Percentiles rank a stretch among this genome's conserved stretches.
Evolutionary conservation across 2,329 filamentous ascomycete genomes (phyloP).

Genomic region (Aspergillus luchuensis): DNA sequence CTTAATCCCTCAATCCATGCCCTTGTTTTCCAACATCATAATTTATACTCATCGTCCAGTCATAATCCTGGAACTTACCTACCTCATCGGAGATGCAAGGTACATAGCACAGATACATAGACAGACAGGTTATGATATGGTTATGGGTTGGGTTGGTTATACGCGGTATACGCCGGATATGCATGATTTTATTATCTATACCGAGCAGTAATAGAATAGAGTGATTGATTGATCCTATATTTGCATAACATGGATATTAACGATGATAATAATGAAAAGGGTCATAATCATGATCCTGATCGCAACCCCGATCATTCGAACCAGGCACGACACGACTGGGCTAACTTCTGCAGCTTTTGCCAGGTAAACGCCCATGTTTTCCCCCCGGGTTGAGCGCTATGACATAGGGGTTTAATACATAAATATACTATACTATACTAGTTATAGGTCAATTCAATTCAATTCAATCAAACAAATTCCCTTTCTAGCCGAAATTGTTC

Average conservation of each 20-base stretch:
- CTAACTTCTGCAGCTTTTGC: neutral
- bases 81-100: conserved; percentile 3
- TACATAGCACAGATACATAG: neutral
- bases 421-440: too few relatives aligned
- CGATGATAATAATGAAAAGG: neutral
- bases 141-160: neutral
- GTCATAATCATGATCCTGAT: neutral
- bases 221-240: too few relatives aligned
- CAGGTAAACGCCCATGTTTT: neutral
- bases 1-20: neutral
- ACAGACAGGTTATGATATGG: neutral
- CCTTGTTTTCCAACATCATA: too few relatives aligned
- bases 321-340: neutral
- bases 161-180: neutral
- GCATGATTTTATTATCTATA: neutral
- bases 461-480: too few relatives aligned
- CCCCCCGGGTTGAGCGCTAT: too few relatives aligned
- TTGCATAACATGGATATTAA: too few relatives aligned
- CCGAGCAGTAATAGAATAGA: neutral
- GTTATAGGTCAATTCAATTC: too few relatives aligned
- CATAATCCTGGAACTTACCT: neutral
- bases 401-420: too few relatives aligned
- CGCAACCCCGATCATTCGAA: neutral
- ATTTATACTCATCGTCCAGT: neutral
- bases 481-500: too few relatives aligned